A percentile compares a stretch with the other conserved stretches of the same genome.
These are phyloP conservation scores for Pseudogymnoascus pannorum DNA, from an alignment of 2,329 filamentous ascomycete species.

Conservation along the genomic window DNA sequence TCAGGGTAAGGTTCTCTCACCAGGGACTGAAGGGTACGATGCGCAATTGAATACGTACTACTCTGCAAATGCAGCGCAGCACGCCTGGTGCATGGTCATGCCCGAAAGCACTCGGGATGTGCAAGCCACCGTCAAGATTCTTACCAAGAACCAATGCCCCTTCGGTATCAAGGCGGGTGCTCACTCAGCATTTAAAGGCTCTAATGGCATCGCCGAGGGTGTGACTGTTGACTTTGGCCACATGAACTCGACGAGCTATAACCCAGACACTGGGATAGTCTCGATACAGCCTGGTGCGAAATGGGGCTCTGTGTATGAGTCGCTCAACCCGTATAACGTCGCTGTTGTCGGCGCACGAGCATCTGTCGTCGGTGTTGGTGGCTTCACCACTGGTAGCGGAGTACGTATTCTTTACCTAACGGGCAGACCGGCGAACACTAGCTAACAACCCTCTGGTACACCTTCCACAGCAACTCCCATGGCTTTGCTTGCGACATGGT, in stretches of 20 bases:
- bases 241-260: constrained; percentile 18
- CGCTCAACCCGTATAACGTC: constrained; percentile 26
- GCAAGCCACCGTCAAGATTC: constrained; percentile 29
- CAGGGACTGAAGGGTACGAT: constrained; percentile 24
- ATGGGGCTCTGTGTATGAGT: constrained; percentile 33
- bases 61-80: constrained; percentile 31
- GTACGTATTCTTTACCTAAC: constrained; percentile 22
- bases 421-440: constrained; percentile 16
- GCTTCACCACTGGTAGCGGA: constrained; percentile 30
- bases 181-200: constrained; percentile 40
- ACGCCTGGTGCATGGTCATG: constrained; percentile 32
- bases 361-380: constrained; percentile 32
- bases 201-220: constrained; percentile 38
- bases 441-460: constrained; percentile 19
- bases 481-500: constrained; percentile 46
- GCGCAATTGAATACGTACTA: constrained; percentile 32
- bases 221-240: constrained; percentile 39
- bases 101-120: constrained; percentile 32
- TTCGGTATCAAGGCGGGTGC: constrained; percentile 45
- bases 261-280: constrained; percentile 24
- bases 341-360: constrained; percentile 31
- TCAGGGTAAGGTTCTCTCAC: constrained; percentile 27
- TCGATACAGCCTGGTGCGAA: constrained; percentile 30
- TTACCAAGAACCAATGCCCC: constrained; percentile 34
- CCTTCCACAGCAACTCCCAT: constrained; percentile 32